phyloP scores from a whole-genome alignment of 352 stramenopile species.

The Halophytophthora polymorphica region DNA sequence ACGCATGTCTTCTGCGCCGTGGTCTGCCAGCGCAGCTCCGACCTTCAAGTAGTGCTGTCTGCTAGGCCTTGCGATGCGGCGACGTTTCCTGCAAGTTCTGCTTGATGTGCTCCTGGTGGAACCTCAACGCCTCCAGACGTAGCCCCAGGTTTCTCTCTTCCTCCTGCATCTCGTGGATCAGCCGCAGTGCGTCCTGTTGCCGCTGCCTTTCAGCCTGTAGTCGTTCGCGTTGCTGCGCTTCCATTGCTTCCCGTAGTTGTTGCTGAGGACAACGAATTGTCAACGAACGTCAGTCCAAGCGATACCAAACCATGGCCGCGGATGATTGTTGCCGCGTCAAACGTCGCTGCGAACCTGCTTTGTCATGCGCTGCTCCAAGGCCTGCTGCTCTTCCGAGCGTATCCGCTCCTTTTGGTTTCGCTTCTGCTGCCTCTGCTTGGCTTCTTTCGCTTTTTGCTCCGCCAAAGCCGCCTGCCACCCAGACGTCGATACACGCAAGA shows the following conservation, averaged over 20 bases:
- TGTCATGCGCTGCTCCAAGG: constrained; percentile 23
- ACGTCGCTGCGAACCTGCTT: constrained; percentile 30
- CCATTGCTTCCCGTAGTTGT: constrained; percentile 30
- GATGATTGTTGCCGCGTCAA: neutral
- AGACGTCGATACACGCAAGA: neutral
- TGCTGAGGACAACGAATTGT: constrained; percentile 18
- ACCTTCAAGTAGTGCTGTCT: neutral
- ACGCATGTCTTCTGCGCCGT: neutral
- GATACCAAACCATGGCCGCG: neutral
- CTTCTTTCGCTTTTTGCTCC: constrained; percentile 44
- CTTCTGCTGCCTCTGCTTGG: constrained; percentile 27
- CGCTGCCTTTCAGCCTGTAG: constrained; percentile 35
- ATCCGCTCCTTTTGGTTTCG: constrained; percentile 44
- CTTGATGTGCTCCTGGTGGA: constrained; percentile 52
- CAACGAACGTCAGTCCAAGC: constrained; percentile 3
- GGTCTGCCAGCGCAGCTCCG: neutral
- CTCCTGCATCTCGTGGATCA: constrained; percentile 47
- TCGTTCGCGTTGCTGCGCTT: constrained; percentile 37
- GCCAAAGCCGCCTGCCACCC: constrained; percentile 32
- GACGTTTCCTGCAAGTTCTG: constrained; percentile 16
- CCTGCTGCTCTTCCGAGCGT: constrained; percentile 38
- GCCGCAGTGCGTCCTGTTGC: constrained; percentile 31
- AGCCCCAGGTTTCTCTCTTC: constrained; percentile 55
- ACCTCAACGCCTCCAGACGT: constrained; percentile 49
- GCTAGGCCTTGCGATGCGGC: neutral